Percentiles rank a stretch among this genome's conserved stretches.
phyloP scores from a whole-genome alignment of 768 basidiomycete species.

The Leccinum variicolor region DNA sequence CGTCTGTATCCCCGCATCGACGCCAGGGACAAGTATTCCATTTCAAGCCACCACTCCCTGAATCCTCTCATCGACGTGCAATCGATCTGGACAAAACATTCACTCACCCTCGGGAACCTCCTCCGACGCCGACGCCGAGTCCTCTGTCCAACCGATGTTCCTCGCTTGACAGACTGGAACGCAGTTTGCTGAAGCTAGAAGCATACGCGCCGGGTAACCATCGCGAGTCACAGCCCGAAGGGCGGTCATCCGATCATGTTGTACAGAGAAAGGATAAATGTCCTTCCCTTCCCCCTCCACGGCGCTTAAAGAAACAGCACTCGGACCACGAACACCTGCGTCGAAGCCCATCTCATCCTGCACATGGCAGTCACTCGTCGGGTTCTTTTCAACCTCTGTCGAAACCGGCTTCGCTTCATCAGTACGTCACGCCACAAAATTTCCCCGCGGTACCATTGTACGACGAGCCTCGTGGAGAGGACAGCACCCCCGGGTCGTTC shows the following conservation, averaged over 20 bases:
- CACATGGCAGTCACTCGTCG: constrained; percentile 4
- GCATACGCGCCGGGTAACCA: constrained; percentile 26
- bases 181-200: constrained; percentile 33
- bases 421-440: neutral
- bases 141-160: constrained; percentile 21
- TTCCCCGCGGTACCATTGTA: neutral
- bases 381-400: constrained; percentile 6
- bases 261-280: constrained; percentile 7
- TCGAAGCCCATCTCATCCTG: neutral
- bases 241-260: constrained; percentile 1
- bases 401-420: neutral
- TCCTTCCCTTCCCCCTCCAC: constrained; percentile 21
- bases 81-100: constrained; percentile 12
- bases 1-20: constrained; percentile 7
- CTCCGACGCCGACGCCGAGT: constrained; percentile 17
- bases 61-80: neutral
- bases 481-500: constrained; percentile 21
- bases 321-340: constrained; percentile 2
- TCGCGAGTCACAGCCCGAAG: constrained; percentile 20
- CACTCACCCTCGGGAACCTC: constrained; percentile 16
- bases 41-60: constrained; percentile 2
- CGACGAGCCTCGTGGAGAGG: neutral
- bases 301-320: constrained; percentile 11
- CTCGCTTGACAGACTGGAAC: constrained; percentile 32
- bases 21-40: constrained; percentile 29